Conservation (phyloP, 2,329 filamentous ascomycete genomes). For the Colletotrichum caudatum region DNA sequence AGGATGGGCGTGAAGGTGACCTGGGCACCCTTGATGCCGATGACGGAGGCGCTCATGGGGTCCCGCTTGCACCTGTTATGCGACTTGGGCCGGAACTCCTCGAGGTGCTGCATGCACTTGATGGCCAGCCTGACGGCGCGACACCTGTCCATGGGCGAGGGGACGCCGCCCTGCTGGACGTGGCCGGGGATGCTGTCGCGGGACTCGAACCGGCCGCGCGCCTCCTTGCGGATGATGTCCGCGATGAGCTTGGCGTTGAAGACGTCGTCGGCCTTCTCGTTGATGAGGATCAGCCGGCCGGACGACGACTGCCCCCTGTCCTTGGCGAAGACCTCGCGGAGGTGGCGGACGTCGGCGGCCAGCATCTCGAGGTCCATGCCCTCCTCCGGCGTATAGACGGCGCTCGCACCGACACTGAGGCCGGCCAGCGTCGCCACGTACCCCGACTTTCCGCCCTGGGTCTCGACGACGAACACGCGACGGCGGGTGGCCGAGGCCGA, state of each 20-base stretch:
- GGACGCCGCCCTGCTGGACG: conserved; percentile 93
- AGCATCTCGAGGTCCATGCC: conserved; percentile 95
- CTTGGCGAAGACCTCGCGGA: conserved; percentile 85
- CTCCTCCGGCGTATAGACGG: conserved; percentile 97
- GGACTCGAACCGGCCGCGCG: conserved; percentile 90
- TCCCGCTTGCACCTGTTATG: conserved; percentile 78
- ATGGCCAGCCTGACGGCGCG: conserved; percentile 92
- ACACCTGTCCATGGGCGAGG: conserved; percentile 95
- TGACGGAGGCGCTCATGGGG: conserved; percentile 80
- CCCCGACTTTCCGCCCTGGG: conserved; percentile 92
- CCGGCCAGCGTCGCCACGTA: conserved; percentile 94
- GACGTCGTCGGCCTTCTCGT: conserved; percentile 91
- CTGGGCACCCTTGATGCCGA: conserved; percentile 90
- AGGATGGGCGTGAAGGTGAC: conserved; percentile 90
- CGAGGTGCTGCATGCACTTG: conserved; percentile 92
- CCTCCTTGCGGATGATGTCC: conserved; percentile 94
- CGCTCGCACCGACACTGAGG: conserved; percentile 89
- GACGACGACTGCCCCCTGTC: conserved; percentile 91
- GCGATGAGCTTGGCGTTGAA: conserved; percentile 95
- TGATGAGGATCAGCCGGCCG: conserved; percentile 94
- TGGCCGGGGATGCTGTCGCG: conserved; percentile 92
- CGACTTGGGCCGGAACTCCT: conserved; percentile 76
- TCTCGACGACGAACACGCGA: conserved; percentile 97
- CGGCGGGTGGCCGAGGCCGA: conserved; percentile 93
- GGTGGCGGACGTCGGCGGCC: conserved; percentile 86